Base-by-base conservation (phyloP, 306 rosid genomes). In the Cicer yamashitae region DNA sequence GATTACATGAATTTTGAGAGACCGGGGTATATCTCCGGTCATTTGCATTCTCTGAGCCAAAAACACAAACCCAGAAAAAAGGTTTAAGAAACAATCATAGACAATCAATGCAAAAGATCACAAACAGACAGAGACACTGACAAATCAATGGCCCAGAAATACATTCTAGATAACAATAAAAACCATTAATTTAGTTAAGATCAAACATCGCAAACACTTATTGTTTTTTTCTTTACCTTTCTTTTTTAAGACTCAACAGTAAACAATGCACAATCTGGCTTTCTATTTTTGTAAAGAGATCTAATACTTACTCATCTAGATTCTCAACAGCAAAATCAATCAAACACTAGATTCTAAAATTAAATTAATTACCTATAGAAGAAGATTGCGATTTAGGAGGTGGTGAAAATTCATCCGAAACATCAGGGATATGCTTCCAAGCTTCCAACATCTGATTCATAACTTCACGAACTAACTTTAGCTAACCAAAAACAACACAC, bases 401-500 rank as follows among this genome's bases (percentile, higher is more conserved):
- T 12, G 96, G 92, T 10, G 97, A 88, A 70, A 78, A 82, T 74
- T 86, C 93, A 40, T 82, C 91, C 5, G 97, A 87, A 54, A 89
- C 83, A 83, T 96, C 99, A 37, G 98, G 96, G 75, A 96, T 78
- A 86, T 89, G 93, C 82, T 88, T 90, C 99, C 99, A 96, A 2
- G 89, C 87, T 70, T 92, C 98, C 84, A 88, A 47, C 98, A 89
- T 85, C 80, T 92, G 93, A 87, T 77, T 90, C 97, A 96, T 96
- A 61, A 88, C 92, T 86, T 92, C 97, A 46, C 99, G 87, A 54
- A 90, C 97, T 25, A 76, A 75, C 84, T 96, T 96, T 40, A 96
- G 98, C 99, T 96, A 75, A 68, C 78, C 57, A 59, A 63, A 75
- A 56, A 57, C 17, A 75, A 14, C 56, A 73, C 12, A 30, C 10